A percentile compares a stretch with the other conserved stretches of the same genome.
Evolutionary conservation across 495 filamentous ascomycete genomes (phyloP).

Genomic region (Xylaria intraflava): DNA sequence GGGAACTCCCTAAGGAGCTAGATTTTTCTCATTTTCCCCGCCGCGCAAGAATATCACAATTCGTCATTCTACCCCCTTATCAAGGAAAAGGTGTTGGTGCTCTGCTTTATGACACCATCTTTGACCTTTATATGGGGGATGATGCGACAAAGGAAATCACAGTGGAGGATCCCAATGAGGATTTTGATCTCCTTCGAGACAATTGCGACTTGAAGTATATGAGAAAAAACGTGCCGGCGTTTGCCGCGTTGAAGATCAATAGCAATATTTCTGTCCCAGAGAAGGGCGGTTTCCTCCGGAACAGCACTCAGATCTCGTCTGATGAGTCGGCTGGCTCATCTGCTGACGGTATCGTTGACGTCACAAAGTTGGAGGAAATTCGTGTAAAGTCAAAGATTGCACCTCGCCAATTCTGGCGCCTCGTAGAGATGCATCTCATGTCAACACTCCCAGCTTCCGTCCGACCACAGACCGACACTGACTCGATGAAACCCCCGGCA

Average conservation of each 20-base stretch:
- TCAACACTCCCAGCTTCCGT: constrained; percentile 59
- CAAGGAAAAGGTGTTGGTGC: constrained; percentile 73
- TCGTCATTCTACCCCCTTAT: constrained; percentile 85
- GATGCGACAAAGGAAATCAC: constrained; percentile 71
- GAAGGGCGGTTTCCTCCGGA: constrained; percentile 47
- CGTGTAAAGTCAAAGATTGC: constrained; percentile 68
- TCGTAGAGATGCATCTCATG: constrained; percentile 86
- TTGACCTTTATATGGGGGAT: constrained; percentile 54
- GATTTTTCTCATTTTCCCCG: constrained; percentile 45
- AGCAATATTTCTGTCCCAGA: constrained; percentile 28
- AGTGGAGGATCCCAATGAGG: constrained; percentile 92
- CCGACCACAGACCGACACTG: constrained; percentile 38
- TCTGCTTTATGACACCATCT: constrained; percentile 73
- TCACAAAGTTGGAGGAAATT: constrained; percentile 50
- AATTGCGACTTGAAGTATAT: constrained; percentile 71
- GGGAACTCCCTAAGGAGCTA: constrained; percentile 23
- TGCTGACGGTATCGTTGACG: constrained; percentile 48
- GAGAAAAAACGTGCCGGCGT: constrained; percentile 42
- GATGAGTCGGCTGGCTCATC: neutral
- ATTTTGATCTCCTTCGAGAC: constrained; percentile 87
- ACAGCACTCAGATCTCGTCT: constrained; percentile 34
- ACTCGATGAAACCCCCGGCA: constrained; percentile 16
- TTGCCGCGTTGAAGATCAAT: constrained; percentile 48
- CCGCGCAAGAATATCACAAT: constrained; percentile 84
- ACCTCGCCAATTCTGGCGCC: constrained; percentile 75